phyloP scores from a whole-genome alignment of 768 basidiomycete genomes.

The Leccinellum luteum region DNA sequence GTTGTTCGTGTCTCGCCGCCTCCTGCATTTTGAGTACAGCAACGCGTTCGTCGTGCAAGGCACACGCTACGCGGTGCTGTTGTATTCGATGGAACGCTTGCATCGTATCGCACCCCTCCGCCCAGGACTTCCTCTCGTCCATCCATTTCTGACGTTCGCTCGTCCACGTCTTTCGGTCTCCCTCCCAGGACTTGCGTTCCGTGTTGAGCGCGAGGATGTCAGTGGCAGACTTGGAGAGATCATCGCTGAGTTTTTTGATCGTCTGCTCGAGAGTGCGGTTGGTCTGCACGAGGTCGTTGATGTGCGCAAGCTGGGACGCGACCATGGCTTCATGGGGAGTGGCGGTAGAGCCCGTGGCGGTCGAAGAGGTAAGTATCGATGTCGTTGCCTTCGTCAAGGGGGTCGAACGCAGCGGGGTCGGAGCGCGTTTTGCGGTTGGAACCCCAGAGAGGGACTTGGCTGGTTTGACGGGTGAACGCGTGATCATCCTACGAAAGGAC shows the following conservation, averaged over 20 bases:
- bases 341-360: conserved; percentile 28
- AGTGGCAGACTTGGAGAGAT: conserved; percentile 37
- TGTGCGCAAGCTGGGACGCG: conserved; percentile 62
- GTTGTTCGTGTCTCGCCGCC: conserved; percentile 51
- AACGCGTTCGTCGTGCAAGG: conserved; percentile 52
- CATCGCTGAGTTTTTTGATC: conserved; percentile 51
- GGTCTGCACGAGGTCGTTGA: conserved; percentile 69
- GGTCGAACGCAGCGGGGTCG: conserved; percentile 23
- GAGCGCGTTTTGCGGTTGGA: conserved; percentile 13
- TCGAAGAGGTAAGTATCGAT: conserved; percentile 26
- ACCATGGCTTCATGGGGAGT: conserved; percentile 48
- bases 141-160: conserved; percentile 41
- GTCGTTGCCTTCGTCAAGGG: conserved; percentile 19
- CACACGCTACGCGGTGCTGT: conserved; percentile 54
- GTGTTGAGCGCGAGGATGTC: conserved; percentile 36
- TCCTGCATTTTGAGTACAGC: conserved; percentile 55
- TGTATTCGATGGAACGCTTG: conserved; percentile 63
- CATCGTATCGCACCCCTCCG: conserved; percentile 58
- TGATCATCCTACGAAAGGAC: conserved; percentile 21
- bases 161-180: conserved; percentile 25
- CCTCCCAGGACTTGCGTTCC: conserved; percentile 35
- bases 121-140: conserved; percentile 56
- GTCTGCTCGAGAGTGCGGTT: conserved; percentile 64
- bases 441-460: conserved; percentile 6
- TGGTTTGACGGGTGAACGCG: conserved; percentile 29